These are phyloP conservation scores for Yueomyces sinensis DNA, from an alignment of 805 yeast species.

Conservation along the genomic window DNA sequence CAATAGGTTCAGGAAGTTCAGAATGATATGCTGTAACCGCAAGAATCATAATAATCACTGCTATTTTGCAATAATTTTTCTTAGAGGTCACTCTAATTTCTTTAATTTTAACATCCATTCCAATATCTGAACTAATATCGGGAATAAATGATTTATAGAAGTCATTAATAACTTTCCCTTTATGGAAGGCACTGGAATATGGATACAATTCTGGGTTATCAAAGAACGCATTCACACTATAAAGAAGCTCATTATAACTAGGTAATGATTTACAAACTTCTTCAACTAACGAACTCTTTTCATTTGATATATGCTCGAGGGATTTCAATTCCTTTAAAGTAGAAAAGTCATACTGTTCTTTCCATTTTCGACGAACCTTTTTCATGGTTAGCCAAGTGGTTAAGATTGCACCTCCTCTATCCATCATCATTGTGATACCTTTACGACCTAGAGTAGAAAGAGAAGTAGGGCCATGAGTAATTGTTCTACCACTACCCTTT, in stretches of 20 bases:
- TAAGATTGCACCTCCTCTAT: conserved; percentile 4
- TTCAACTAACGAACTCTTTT: conserved; percentile 1
- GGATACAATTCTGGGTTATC: conserved; percentile 6
- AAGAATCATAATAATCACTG: conserved; percentile 15
- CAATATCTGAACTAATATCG: neutral
- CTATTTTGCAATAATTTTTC: conserved; percentile 18
- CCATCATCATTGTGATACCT: conserved; percentile 5
- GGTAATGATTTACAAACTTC: conserved; percentile 11
- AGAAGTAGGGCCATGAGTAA: conserved; percentile 21
- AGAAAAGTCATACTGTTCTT: conserved; percentile 5
- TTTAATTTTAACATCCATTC: conserved; percentile 1
- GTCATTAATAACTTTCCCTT: conserved; percentile 11
- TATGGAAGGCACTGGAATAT: conserved; percentile 7
- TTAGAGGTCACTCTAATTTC: conserved; percentile 3
- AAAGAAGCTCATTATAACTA: conserved; percentile 7
- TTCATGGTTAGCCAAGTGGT: conserved; percentile 18
- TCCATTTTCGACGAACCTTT: conserved; percentile 14
- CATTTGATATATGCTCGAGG: conserved; percentile 3
- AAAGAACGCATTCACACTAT: conserved; percentile 8
- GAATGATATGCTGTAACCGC: conserved; percentile 6
- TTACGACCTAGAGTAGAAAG: neutral
- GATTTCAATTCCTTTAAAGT: conserved; percentile 10
- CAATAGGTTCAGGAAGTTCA: conserved; percentile 10
- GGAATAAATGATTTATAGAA: conserved; percentile 8
- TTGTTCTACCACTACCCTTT: conserved; percentile 12